Percentiles rank a stretch among this genome's conserved stretches.
These are phyloP conservation scores for Agrostemma githago DNA, from an alignment of 148 eudicot species.

Conservation along the genomic window DNA sequence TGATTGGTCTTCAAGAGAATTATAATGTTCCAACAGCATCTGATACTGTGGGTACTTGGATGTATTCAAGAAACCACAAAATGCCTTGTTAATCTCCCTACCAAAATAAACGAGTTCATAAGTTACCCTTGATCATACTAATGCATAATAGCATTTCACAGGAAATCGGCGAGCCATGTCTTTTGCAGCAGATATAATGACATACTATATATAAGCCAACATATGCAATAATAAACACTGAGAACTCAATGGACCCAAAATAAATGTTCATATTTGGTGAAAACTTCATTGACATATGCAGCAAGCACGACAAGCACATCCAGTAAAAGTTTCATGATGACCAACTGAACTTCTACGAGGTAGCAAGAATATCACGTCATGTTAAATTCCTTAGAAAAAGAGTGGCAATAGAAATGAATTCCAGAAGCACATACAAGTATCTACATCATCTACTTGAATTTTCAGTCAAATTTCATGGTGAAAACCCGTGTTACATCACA, in stretches of 20 bases:
- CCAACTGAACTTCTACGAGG: neutral
- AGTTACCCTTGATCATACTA: neutral
- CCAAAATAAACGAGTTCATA: conserved; percentile 14
- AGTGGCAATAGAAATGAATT: neutral
- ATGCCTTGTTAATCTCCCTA: conserved; percentile 95
- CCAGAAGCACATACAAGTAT: neutral
- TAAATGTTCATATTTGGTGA: neutral
- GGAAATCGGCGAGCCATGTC: conserved; percentile 2
- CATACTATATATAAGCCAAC: neutral
- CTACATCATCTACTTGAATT: neutral
- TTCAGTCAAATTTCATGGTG: neutral
- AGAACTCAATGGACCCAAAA: neutral
- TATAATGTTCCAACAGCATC: conserved; percentile 24
- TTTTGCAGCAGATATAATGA: neutral
- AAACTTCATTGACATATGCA: conserved; percentile 9
- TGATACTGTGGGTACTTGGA: conserved; percentile 34
- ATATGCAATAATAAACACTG: neutral
- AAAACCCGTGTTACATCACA: neutral
- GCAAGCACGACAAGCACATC: neutral
- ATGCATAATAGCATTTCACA: conserved; percentile 2
- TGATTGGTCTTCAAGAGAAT: conserved; percentile 9
- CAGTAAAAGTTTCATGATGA: neutral
- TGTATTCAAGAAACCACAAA: conserved; percentile 73
- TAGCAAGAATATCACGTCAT: neutral
- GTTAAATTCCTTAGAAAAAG: neutral